Evolutionary conservation across 1,139 yeast genomes (phyloP).

Genomic region (Taphrina betulina): DNA sequence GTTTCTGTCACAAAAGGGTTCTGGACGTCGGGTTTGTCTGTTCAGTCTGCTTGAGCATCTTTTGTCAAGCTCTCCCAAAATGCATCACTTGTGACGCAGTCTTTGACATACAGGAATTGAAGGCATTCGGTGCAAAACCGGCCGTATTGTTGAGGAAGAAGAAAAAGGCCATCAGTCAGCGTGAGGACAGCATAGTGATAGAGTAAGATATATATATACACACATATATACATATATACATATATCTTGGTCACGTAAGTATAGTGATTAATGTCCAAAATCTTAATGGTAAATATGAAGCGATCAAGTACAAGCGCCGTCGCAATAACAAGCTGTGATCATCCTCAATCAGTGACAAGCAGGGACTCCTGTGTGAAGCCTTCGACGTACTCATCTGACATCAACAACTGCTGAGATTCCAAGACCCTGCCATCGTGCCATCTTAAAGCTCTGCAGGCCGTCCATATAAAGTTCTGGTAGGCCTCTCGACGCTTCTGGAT

Average conservation of each 20-base stretch:
- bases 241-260: no score
- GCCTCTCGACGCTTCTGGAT: slow-evolving; percentile 10
- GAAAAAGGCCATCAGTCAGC: slow-evolving; percentile 12
- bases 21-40: slow-evolving; percentile 95
- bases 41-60: slow-evolving; percentile 82
- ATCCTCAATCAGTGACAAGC: no score
- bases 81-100: slow-evolving; percentile 72
- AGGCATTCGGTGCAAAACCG: slow-evolving; percentile 26
- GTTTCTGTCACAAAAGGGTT: slow-evolving; percentile 82
- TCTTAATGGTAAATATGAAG: no score
- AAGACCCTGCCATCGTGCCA: slow-evolving; percentile 27
- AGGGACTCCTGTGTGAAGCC: slow-evolving; percentile 1
- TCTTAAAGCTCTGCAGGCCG: slow-evolving; percentile 16
- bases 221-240: no score
- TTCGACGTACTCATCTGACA: slow-evolving; percentile 17
- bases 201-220: not conserved
- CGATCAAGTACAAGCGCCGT: no score
- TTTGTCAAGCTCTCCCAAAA: slow-evolving; percentile 47
- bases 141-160: slow-evolving; percentile 23
- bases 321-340: no score
- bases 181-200: slow-evolving; percentile 10
- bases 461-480: slow-evolving; percentile 28
- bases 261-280: no score
- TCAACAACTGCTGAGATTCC: slow-evolving; percentile 6
- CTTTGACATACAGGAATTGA: slow-evolving; percentile 46